A percentile compares a stretch with the other conserved stretches of the same genome.
These are phyloP conservation scores for Macadamia tetraphylla DNA, from an alignment of 164 flowering plant species.

Conservation along the genomic window DNA sequence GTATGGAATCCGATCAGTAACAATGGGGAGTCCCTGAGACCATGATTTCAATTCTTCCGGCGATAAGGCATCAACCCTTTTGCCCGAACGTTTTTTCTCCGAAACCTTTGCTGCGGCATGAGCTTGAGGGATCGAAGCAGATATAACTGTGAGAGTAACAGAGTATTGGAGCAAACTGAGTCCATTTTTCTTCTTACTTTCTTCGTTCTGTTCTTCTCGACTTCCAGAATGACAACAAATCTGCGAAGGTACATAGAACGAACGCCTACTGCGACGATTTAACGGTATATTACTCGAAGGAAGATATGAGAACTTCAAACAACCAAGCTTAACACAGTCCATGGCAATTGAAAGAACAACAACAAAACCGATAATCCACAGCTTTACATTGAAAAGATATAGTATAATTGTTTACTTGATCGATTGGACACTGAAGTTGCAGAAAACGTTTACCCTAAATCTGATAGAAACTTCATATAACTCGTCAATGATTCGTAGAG, in stretches of 20 bases:
- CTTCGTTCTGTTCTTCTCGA: slow-evolving; percentile 7
- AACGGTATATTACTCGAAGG: slow-evolving; percentile 4
- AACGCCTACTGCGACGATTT: neutral
- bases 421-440: too few relatives aligned
- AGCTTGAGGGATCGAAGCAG: slow-evolving; percentile 47
- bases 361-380: neutral
- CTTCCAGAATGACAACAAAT: slow-evolving; percentile 10
- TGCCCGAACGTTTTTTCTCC: slow-evolving; percentile 30
- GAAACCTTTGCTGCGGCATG: slow-evolving; percentile 40
- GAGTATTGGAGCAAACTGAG: slow-evolving; percentile 42
- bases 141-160: slow-evolving; percentile 59
- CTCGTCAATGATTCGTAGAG: too few relatives aligned
- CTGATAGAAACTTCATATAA: too few relatives aligned
- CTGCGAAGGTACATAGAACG: neutral
- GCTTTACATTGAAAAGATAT: too few relatives aligned
- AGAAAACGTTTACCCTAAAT: too few relatives aligned
- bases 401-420: too few relatives aligned
- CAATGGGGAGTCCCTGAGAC: slow-evolving; percentile 55
- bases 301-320: slow-evolving; percentile 7
- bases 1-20: slow-evolving; percentile 53
- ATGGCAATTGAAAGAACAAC: slow-evolving; percentile 2
- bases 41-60: slow-evolving; percentile 66
- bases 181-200: slow-evolving; percentile 5
- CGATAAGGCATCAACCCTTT: slow-evolving; percentile 38
- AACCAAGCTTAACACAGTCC: slow-evolving; percentile 12